These are phyloP conservation scores for Diutina scorzettiae DNA, from an alignment of 1,139 yeast species.

Conservation along the genomic window DNA sequence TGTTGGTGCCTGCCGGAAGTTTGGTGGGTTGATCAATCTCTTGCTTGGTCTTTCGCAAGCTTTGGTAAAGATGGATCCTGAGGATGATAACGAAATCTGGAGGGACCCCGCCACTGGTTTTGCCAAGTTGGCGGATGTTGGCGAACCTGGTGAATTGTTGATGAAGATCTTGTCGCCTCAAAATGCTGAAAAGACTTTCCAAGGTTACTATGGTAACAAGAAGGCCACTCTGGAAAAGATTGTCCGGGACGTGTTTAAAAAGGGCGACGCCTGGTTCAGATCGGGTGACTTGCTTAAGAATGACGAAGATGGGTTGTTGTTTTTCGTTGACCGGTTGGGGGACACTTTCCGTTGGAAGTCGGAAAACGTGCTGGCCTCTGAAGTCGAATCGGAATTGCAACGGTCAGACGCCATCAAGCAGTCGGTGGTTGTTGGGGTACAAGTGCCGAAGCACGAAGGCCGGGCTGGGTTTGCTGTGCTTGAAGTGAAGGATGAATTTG, in stretches of 20 bases:
- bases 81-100: slow-evolving; percentile 61
- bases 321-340: slow-evolving; percentile 87
- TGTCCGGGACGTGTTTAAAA: slow-evolving; percentile 55
- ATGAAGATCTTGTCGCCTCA: slow-evolving; percentile 61
- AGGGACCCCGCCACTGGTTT: slow-evolving; percentile 62
- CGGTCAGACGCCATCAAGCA: slow-evolving; percentile 20
- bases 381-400: slow-evolving; percentile 11
- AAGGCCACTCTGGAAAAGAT: slow-evolving; percentile 72
- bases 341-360: slow-evolving; percentile 97
- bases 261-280: slow-evolving; percentile 90
- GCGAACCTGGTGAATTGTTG: slow-evolving; percentile 81
- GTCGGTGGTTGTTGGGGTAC: slow-evolving; percentile 82
- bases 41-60: slow-evolving; percentile 46
- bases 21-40: slow-evolving; percentile 53
- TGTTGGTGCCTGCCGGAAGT: slow-evolving; percentile 80
- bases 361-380: slow-evolving; percentile 12
- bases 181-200: slow-evolving; percentile 62
- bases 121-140: slow-evolving; percentile 21
- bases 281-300: slow-evolving; percentile 72
- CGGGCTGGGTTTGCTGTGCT: slow-evolving; percentile 86
- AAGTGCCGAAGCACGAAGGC: slow-evolving; percentile 84
- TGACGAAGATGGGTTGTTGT: slow-evolving; percentile 61
- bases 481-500: slow-evolving; percentile 19
- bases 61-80: slow-evolving; percentile 68
- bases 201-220: slow-evolving; percentile 79